Evolutionary conservation across 768 basidiomycete species (phyloP).

Genomic region (Tricholoma flavovirens): DNA sequence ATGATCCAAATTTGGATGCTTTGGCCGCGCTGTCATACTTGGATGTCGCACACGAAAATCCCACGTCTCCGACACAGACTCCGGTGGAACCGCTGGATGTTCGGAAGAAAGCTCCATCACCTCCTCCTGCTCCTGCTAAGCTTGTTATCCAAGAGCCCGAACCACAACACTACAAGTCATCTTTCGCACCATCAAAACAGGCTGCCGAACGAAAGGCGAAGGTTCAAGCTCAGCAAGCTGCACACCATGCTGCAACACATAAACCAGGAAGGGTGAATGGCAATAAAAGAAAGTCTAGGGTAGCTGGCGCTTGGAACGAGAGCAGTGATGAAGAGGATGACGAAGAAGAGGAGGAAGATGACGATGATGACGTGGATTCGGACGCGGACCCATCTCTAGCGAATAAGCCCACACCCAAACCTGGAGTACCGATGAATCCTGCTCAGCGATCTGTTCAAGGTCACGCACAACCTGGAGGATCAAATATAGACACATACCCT

Average conservation of each 20-base stretch:
- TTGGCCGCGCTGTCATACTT: slow-evolving; percentile 77
- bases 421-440: slow-evolving; percentile 18
- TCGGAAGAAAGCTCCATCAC: slow-evolving; percentile 21
- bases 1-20: slow-evolving; percentile 61
- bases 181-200: slow-evolving; percentile 82
- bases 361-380: slow-evolving; percentile 69
- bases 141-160: slow-evolving; percentile 15
- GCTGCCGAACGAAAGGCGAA: slow-evolving; percentile 84
- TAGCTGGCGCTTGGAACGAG: slow-evolving; percentile 56
- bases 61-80: slow-evolving; percentile 23
- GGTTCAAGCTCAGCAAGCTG: slow-evolving; percentile 77
- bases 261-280: slow-evolving; percentile 65
- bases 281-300: slow-evolving; percentile 57
- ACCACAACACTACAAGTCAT: slow-evolving; percentile 65
- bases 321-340: slow-evolving; percentile 84
- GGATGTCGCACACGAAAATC: slow-evolving; percentile 39
- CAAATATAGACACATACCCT: slow-evolving; percentile 28
- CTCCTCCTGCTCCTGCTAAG: slow-evolving; percentile 18
- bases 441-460: slow-evolving; percentile 24
- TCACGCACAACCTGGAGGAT: slow-evolving; percentile 20
- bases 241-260: slow-evolving; percentile 70
- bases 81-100: slow-evolving; percentile 33
- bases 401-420: slow-evolving; percentile 16
- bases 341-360: slow-evolving; percentile 76
- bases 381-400: slow-evolving; percentile 38